Conservation (phyloP, 2,329 filamentous ascomycete genomes). For the Ophiosphaerella narmari region DNA sequence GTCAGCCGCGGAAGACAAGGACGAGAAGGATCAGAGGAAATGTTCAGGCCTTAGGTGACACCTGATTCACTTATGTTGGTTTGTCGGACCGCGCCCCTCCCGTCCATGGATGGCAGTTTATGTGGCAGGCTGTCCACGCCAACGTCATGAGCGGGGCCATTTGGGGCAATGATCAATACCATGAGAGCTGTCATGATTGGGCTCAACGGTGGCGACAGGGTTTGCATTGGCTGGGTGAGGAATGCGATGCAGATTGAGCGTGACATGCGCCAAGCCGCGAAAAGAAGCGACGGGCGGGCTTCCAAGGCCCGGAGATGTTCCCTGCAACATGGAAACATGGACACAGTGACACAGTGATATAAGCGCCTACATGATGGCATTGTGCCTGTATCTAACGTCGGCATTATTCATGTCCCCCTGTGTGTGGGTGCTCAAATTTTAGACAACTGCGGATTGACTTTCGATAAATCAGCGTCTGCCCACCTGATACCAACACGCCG, state of each 20-base stretch:
- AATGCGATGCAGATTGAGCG: conserved; percentile 4
- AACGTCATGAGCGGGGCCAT: conserved; percentile 38
- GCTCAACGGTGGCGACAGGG: conserved; percentile 14
- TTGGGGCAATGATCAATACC: conserved; percentile 35
- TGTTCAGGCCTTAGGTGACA: neutral
- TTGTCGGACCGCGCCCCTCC: conserved; percentile 1
- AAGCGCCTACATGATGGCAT: neutral
- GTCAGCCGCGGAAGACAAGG: neutral
- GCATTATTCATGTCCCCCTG: no score
- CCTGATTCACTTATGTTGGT: no score
- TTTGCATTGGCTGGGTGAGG: conserved; percentile 21
- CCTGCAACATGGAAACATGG: no score
- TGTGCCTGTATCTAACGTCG: neutral
- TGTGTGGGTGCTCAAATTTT: no score
- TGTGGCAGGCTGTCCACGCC: conserved; percentile 9
- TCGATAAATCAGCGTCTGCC: no score
- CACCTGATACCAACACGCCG: neutral
- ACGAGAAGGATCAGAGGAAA: neutral
- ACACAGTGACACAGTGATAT: no score
- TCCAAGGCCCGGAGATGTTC: neutral
- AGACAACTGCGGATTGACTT: no score
- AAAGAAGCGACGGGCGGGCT: neutral
- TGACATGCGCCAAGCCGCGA: conserved; percentile 11
- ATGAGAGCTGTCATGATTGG: conserved; percentile 19
- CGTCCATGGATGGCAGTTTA: conserved; percentile 2